Evolutionary conservation across 768 basidiomycete species (phyloP).

Genomic region (Lentinula sp.): DNA sequence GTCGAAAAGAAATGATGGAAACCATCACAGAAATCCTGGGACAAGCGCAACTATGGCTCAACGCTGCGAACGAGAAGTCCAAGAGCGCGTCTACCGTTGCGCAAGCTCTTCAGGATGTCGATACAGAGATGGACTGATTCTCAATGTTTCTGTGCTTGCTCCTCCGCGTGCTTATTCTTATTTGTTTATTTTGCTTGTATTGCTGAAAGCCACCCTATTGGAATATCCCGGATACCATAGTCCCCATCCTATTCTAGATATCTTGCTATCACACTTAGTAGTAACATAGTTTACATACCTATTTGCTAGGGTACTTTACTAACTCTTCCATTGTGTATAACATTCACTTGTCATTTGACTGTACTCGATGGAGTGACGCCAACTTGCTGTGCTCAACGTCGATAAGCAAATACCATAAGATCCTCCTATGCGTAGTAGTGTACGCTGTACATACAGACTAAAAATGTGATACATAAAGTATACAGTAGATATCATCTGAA

Average conservation of each 20-base stretch:
- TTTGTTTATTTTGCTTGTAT: background rate
- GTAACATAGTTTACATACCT: too few relatives aligned
- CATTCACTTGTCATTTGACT: too few relatives aligned
- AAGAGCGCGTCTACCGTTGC: background rate
- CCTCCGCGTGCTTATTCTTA: background rate
- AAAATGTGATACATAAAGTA: background rate
- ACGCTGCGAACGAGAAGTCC: conserved; percentile 28
- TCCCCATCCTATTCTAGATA: background rate
- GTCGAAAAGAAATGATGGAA: conserved; percentile 32
- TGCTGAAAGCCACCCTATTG: background rate
- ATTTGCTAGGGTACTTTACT: too few relatives aligned
- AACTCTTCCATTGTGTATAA: too few relatives aligned
- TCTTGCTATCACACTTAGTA: background rate
- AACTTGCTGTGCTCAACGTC: too few relatives aligned
- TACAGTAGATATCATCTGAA: background rate
- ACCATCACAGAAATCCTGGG: conserved; percentile 29
- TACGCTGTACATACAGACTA: background rate
- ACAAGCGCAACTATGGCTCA: conserved; percentile 39
- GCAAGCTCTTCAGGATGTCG: background rate
- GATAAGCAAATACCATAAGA: too few relatives aligned
- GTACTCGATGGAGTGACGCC: too few relatives aligned
- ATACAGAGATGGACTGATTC: background rate
- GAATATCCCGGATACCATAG: background rate
- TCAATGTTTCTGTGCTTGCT: background rate
- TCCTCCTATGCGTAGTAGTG: too few relatives aligned